Conservation (phyloP, 78 protist species). For the Chrysochromulina tobinii region DNA sequence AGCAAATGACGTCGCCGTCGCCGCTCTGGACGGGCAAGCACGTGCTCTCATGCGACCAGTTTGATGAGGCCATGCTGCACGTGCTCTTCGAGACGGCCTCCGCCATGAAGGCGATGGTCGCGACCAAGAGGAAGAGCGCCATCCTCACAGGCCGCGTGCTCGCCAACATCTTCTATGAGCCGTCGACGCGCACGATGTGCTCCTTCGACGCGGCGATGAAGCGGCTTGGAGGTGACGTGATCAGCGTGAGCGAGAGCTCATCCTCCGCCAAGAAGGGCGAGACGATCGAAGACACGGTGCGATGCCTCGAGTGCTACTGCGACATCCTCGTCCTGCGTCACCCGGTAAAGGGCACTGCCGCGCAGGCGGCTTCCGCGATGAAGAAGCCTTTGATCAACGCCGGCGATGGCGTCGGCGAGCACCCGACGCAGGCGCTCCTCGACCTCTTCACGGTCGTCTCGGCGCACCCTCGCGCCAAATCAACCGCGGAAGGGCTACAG, state of each 20-base stretch:
- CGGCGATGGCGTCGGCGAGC: constrained; percentile 96
- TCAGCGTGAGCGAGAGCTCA: constrained; percentile 51
- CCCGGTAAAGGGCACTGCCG: constrained; percentile 77
- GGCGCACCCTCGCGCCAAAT: not conserved
- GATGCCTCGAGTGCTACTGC: constrained; percentile 79
- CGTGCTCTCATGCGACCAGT: not conserved
- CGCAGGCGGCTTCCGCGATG: constrained; percentile 58
- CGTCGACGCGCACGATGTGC: constrained; percentile 85
- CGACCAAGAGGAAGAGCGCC: not conserved
- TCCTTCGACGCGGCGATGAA: constrained; percentile 91
- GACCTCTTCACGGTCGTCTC: constrained; percentile 80
- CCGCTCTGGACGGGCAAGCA: not conserved
- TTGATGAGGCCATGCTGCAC: not conserved
- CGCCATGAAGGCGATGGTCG: not conserved
- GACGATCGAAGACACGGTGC: constrained; percentile 80
- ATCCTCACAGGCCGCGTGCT: not conserved
- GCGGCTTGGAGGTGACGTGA: constrained; percentile 86
- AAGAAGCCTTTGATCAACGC: constrained; percentile 89
- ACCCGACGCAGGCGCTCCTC: constrained; percentile 88
- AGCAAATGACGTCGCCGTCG: no score
- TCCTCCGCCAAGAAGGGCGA: constrained; percentile 86
- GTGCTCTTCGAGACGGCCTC: not conserved
- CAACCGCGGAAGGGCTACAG: not conserved
- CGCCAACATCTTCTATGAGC: constrained; percentile 26
- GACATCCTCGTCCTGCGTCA: constrained; percentile 90